Evolutionary conservation across 2,329 filamentous ascomycete genomes (phyloP).

Genomic region (Exophiala bonariae): DNA sequence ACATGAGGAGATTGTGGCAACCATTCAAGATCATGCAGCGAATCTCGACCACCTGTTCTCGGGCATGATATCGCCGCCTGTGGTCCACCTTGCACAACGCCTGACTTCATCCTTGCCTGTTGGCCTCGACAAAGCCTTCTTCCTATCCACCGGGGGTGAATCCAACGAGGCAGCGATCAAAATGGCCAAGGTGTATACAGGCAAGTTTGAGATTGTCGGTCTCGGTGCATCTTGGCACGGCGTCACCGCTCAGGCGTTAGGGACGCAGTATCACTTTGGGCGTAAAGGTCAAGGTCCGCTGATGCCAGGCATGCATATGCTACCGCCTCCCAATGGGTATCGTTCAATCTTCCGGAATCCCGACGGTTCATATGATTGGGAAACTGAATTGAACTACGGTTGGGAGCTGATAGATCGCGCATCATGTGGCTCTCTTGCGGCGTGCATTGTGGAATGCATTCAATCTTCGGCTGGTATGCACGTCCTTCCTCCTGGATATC

Average conservation of each 20-base stretch:
- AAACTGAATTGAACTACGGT: conserved; percentile 63
- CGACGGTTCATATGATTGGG: conserved; percentile 66
- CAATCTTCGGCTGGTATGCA: conserved; percentile 61
- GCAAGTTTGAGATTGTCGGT: conserved; percentile 65
- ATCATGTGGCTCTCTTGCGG: conserved; percentile 62
- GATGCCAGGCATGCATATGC: conserved; percentile 58
- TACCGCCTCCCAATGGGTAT: conserved; percentile 63
- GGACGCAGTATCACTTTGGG: conserved; percentile 56
- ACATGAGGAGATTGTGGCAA: conserved; percentile 58
- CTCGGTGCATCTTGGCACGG: conserved; percentile 63
- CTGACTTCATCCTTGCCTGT: conserved; percentile 51
- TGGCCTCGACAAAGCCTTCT: conserved; percentile 56
- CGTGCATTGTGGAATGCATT: conserved; percentile 64
- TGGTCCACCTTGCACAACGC: conserved; percentile 55
- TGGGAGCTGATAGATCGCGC: conserved; percentile 62
- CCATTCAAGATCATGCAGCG: conserved; percentile 50
- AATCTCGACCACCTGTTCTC: conserved; percentile 61
- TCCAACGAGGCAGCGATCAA: conserved; percentile 64
- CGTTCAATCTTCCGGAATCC: conserved; percentile 60
- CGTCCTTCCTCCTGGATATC: conserved; percentile 59
- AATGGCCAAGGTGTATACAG: conserved; percentile 63
- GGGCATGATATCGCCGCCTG: conserved; percentile 59
- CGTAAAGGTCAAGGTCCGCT: conserved; percentile 47
- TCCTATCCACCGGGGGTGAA: conserved; percentile 59
- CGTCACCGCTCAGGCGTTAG: conserved; percentile 54